Evolutionary conservation across 176 grass and related monocot species (phyloP).

Genomic region (Aegilops speltoides): DNA sequence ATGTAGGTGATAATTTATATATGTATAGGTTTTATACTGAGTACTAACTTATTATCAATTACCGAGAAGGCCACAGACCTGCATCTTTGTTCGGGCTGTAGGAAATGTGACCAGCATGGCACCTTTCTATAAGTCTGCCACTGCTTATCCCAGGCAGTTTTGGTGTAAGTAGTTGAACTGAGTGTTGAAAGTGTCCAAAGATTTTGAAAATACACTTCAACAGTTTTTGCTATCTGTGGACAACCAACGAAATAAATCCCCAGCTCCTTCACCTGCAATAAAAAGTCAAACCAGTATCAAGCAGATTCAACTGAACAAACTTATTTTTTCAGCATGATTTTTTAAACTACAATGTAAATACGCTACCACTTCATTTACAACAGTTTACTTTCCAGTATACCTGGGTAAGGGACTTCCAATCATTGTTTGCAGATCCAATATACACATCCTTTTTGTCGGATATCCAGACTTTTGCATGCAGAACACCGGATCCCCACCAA

Average conservation of each 20-base stretch:
- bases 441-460: conserved; percentile 83
- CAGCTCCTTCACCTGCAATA: conserved; percentile 82
- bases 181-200: conserved; percentile 73
- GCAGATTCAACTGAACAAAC: background rate
- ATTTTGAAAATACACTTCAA: conserved; percentile 74
- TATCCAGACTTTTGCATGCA: conserved; percentile 98
- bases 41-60: background rate
- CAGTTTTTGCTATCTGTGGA: conserved; percentile 58
- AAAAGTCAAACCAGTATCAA: background rate
- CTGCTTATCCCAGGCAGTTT: conserved; percentile 62
- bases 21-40: background rate
- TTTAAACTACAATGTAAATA: background rate
- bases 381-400: conserved; percentile 28
- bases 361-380: background rate
- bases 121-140: conserved; percentile 85
- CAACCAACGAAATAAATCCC: conserved; percentile 83
- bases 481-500: conserved; percentile 87
- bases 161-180: conserved; percentile 67
- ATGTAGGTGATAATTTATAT: background rate
- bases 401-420: conserved; percentile 99
- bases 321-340: background rate
- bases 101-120: conserved; percentile 96
- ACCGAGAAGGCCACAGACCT: conserved; percentile 40
- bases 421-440: conserved; percentile 93
- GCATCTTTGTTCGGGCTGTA: conserved; percentile 72